A percentile compares a stretch with the other conserved stretches of the same genome.
Evolutionary conservation across 805 yeast genomes (phyloP).

Genomic region (Starmerella powellii): DNA sequence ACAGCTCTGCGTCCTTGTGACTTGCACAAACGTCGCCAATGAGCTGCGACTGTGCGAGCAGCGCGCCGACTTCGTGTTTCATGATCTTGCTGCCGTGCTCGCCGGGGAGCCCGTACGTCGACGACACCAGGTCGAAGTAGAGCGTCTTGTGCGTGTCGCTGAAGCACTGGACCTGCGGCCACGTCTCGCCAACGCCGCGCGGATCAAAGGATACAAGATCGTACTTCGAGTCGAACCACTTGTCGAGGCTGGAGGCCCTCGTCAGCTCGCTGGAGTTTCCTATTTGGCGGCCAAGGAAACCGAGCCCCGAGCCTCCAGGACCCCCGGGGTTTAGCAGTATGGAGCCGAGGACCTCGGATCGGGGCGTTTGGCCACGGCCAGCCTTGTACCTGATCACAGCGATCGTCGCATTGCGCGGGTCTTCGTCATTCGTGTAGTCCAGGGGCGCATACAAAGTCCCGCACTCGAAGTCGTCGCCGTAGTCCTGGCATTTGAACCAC

Average conservation of each 20-base stretch:
- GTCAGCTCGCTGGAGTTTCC: neutral
- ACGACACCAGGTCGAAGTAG: neutral
- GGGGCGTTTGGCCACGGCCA: slow-evolving; percentile 11
- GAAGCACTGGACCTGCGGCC: slow-evolving; percentile 17
- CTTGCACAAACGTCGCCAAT: slow-evolving; percentile 14
- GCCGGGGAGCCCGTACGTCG: slow-evolving; percentile 7
- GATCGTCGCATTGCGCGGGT: slow-evolving; percentile 12
- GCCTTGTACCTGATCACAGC: slow-evolving; percentile 12
- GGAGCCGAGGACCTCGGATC: slow-evolving; percentile 17
- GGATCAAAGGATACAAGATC: slow-evolving; percentile 23
- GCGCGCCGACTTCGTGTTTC: slow-evolving; percentile 12
- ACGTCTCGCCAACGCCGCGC: slow-evolving; percentile 21
- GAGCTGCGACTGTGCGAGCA: slow-evolving; percentile 12
- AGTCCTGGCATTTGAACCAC: slow-evolving; percentile 3
- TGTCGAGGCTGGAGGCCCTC: slow-evolving; percentile 11
- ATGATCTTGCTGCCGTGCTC: slow-evolving; percentile 1
- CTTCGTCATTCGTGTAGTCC: slow-evolving; percentile 10
- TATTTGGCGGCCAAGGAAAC: slow-evolving; percentile 3
- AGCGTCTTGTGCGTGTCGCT: neutral
- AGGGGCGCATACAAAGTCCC: slow-evolving; percentile 10
- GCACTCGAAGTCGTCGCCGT: slow-evolving; percentile 5
- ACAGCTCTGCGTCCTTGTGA: slow-evolving; percentile 8
- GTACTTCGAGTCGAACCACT: slow-evolving; percentile 12
- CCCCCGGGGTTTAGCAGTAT: slow-evolving; percentile 23
- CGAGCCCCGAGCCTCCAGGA: slow-evolving; percentile 24